Evolutionary conservation across 1,284 basidiomycete genomes (phyloP).

Genomic region (Baeospora myosura): DNA sequence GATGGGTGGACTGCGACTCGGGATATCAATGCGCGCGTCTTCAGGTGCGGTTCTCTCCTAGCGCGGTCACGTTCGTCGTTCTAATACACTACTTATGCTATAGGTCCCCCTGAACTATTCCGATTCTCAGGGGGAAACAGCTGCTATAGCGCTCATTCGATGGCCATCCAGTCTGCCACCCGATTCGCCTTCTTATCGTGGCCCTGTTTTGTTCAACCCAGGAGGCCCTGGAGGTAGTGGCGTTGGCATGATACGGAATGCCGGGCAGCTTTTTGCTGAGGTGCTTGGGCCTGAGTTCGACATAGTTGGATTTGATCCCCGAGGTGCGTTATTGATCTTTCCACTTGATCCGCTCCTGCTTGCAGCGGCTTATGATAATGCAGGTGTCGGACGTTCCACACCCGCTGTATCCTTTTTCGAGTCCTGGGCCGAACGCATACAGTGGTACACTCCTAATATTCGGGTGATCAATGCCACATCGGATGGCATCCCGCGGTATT

Average conservation of each 20-base stretch:
- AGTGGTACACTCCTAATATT: neutral
- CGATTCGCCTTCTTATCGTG: constrained; percentile 18
- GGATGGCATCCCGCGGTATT: constrained; percentile 14
- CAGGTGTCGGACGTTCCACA: constrained; percentile 12
- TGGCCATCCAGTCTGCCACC: constrained; percentile 17
- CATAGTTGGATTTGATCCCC: constrained; percentile 27
- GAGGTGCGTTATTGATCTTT: constrained; percentile 16
- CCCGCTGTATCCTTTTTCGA: constrained; percentile 13
- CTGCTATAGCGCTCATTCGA: constrained; percentile 22
- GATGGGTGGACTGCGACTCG: too few species aligned
- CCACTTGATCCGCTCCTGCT: neutral
- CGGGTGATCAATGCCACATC: constrained; percentile 13
- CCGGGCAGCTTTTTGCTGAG: neutral
- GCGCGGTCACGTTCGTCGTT: too few species aligned
- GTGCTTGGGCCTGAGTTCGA: constrained; percentile 23
- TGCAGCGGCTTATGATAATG: neutral
- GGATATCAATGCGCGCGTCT: too few species aligned
- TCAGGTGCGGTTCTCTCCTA: too few species aligned
- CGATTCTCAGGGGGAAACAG: constrained; percentile 17
- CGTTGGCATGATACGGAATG: neutral
- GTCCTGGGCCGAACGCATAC: constrained; percentile 9
- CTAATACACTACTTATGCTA: too few species aligned
- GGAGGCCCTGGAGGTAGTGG: constrained; percentile 27
- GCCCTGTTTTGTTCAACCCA: constrained; percentile 27
- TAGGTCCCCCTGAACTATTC: constrained; percentile 26